Conservation (phyloP, 352 stramenopile genomes). For the Phytopythium ostracodes region DNA sequence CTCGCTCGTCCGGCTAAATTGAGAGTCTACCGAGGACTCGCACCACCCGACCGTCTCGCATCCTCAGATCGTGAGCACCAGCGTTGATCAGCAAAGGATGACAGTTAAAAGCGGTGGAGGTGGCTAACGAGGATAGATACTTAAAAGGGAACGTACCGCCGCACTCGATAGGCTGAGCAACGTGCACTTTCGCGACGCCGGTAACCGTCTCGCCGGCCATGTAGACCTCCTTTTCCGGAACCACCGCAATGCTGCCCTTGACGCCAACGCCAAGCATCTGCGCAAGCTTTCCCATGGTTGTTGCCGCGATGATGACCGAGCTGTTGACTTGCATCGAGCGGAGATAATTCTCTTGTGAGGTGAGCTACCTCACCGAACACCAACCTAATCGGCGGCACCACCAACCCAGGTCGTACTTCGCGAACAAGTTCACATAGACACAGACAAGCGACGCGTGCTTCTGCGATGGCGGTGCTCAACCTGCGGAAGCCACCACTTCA, state of each 20-base stretch:
- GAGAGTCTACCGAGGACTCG: too few species aligned
- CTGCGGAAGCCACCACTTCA: not conserved
- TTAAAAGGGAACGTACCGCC: not conserved
- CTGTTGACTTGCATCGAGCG: not conserved
- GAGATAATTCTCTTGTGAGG: too few species aligned
- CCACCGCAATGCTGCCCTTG: not conserved
- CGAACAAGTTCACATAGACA: not conserved
- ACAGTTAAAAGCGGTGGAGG: too few species aligned
- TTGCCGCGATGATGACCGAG: not conserved
- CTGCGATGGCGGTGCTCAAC: not conserved
- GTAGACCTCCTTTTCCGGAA: not conserved
- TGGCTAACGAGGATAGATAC: not conserved
- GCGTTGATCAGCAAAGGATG: too few species aligned
- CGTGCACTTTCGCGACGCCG: not conserved
- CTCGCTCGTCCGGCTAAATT: too few species aligned
- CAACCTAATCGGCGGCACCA: not conserved
- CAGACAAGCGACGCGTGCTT: not conserved
- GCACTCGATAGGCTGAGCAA: not conserved
- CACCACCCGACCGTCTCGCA: too few species aligned
- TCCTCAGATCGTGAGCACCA: too few species aligned
- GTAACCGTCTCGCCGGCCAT: not conserved
- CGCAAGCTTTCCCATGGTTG: not conserved
- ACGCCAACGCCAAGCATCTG: not conserved
- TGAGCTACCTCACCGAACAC: too few species aligned
- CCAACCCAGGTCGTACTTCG: too few species aligned